A percentile compares a stretch with the other conserved stretches of the same genome.
These are phyloP conservation scores for Trichoderma breve DNA, from an alignment of 2,329 filamentous ascomycete species.

Conservation along the genomic window DNA sequence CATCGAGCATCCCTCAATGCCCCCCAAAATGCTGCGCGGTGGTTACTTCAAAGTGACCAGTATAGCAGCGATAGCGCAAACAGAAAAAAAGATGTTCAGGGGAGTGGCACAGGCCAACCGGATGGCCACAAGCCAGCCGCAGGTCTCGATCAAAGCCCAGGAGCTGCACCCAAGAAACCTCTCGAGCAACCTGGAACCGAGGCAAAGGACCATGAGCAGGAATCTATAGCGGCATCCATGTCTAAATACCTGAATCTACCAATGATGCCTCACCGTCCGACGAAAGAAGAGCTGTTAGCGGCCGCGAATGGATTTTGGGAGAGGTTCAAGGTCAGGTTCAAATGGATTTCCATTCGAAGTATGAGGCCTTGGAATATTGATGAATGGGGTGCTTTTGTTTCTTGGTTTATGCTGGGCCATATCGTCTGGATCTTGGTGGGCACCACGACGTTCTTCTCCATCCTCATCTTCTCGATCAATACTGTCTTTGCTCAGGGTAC, in stretches of 20 bases:
- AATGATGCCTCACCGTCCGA: conserved; percentile 81
- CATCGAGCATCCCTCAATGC: neutral
- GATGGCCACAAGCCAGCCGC: neutral
- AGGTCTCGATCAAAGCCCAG: neutral
- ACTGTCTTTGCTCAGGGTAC: conserved; percentile 91
- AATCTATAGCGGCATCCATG: conserved; percentile 50
- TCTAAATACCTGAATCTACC: conserved; percentile 60
- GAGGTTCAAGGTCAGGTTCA: conserved; percentile 85
- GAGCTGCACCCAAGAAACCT: neutral
- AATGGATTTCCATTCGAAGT: conserved; percentile 95
- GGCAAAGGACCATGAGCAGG: conserved; percentile 23
- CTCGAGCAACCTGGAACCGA: neutral
- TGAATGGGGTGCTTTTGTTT: conserved; percentile 91
- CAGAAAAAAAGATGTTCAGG: neutral
- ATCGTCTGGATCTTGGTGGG: conserved; percentile 94
- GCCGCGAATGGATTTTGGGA: conserved; percentile 94
- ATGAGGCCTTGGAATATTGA: conserved; percentile 92
- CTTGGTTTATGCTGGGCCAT: conserved; percentile 92
- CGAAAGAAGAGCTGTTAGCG: conserved; percentile 87
- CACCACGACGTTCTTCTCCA: conserved; percentile 94
- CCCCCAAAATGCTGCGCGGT: neutral
- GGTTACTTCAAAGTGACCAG: neutral
- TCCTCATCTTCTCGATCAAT: conserved; percentile 88
- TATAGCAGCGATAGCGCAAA: conserved; percentile 4
- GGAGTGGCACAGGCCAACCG: neutral